Evolutionary conservation across 306 rosid species (phyloP), one percentile per base, ranked within the genome.

Genomic region (Acacia crassicarpa): DNA sequence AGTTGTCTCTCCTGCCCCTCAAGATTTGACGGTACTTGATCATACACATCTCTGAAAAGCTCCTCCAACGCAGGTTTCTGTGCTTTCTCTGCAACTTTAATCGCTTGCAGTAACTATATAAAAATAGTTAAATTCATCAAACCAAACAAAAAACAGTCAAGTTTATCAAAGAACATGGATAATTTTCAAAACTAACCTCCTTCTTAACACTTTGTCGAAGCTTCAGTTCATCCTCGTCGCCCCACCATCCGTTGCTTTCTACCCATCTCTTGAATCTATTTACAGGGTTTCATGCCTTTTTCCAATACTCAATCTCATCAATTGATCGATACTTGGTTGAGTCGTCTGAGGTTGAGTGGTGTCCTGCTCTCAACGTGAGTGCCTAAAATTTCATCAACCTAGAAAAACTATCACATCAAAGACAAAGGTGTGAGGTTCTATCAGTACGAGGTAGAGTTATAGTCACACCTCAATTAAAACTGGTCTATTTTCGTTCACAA

Each of bases 341-440:
- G 84, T 92, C 94, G 61, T 92, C 94, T 5, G 97, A 91, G 27
- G 94, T 92, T 13, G 97, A 92, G 84, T 92, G 94, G 80, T 92
- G 97, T 74, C 94, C 97, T 61, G 86, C 97, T 91, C 97, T 88
- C 33, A 90, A 92, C 19, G 89, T 86, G 11, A 92, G 90, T 71
- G 91, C 93, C 94, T 91, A 83, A 48, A 78, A 69, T 44, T 85
- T 75, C 77, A 35, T 67, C 68, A 77, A 22, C 32, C 10, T 38
- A 23, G 9, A 35, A 19, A 38, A 8, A 38, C n/a, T 73, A 20
- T 54, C 67, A 56, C 44, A 68, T 38, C 46, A 33, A 73, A 75
- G 38, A 62, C 38, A 67, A 79, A 7, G 19, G 9, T 2, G 0
- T 14, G 17, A 62, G 38, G 17, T 62, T 62, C 3, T 4, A 12